Base-by-base conservation (phyloP, 208 protist species). In the Leishmania amazonensis region DNA sequence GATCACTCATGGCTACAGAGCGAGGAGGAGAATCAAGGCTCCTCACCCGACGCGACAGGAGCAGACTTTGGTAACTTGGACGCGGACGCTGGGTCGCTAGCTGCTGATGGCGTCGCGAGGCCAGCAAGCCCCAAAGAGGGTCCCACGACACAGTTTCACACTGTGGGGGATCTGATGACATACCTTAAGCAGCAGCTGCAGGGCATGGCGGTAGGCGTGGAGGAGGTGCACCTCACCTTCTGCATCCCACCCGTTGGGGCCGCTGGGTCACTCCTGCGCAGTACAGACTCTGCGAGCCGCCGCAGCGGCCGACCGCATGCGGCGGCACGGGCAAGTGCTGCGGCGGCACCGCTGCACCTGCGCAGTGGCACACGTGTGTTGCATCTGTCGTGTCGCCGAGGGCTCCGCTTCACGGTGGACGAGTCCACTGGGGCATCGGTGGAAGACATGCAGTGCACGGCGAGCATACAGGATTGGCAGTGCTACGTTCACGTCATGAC, bases 111-210 rank as follows among this genome's bases (percentile, higher is more conserved):
- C 38, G 40, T 1, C 4, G 9, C 15, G 28, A 65, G 57, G 53
- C 73, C 73, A 17, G 53, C 5, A 31, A 57, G 35, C 17, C 38
- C 53, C 31, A 64, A 57, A 17, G 73, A 51, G 5, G 28, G n/a
- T 28, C 15, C 72, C 11, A 8, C 76, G 11, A 51, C 67, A 9
- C 49, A 35, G 31, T 90, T 90, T 70, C 81, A 83, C 71, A 86
- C 84, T 0, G 87, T 90, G 2, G 81, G 67, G 21, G 87, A 88
- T 54, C 64, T 90, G 58, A 78, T 90, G 78, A n/a, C 40, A 17
- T 90, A 84, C 75, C 57, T 88, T 24, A 90, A 85, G 76, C 72
- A 76, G 19, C 81, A 85, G 74, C 78, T 90, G 51, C 87, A 86
- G 21, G 87, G 87, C 15, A 24, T 83, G 17, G 74, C 84, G 31